phyloP scores from a whole-genome alignment of 2,329 filamentous ascomycete species.

The Torrubiella hemipterigena region DNA sequence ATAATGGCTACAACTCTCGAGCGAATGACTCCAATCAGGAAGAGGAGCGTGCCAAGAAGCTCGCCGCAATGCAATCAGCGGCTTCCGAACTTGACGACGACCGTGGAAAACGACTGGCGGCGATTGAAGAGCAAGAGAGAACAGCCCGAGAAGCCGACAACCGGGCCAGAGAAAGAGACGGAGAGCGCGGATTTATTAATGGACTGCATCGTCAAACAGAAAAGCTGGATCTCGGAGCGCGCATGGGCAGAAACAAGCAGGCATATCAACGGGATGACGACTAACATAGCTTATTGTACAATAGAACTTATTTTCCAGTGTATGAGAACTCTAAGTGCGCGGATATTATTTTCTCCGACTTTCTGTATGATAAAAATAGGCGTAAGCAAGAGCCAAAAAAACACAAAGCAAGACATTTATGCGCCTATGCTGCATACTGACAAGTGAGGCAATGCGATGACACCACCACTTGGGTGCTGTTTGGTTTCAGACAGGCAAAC shows the following conservation, averaged over 20 bases:
- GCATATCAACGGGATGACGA: slow-evolving; percentile 34
- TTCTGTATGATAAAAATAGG: no score
- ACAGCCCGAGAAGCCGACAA: slow-evolving; percentile 56
- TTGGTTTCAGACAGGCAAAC: no score
- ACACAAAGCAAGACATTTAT: no score
- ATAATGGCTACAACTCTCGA: slow-evolving; percentile 7
- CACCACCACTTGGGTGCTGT: no score
- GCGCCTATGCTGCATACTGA: no score
- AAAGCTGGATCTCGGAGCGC: slow-evolving; percentile 37
- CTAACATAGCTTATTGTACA: slow-evolving; percentile 10
- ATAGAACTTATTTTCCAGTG: no score
- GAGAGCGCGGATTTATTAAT: slow-evolving; percentile 53
- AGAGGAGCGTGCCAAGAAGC: slow-evolving; percentile 51
- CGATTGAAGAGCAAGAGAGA: slow-evolving; percentile 54
- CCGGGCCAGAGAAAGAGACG: slow-evolving; percentile 46
- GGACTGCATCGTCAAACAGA: slow-evolving; percentile 48
- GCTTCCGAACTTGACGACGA: slow-evolving; percentile 60
- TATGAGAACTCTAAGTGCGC: no score
- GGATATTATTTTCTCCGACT: no score
- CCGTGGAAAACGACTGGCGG: slow-evolving; percentile 54
- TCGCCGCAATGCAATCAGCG: slow-evolving; percentile 63
- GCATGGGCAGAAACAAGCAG: slow-evolving; percentile 35
- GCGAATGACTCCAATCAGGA: slow-evolving; percentile 22
- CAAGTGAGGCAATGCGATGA: no score
- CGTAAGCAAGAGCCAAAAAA: no score